These are phyloP conservation scores for Trichocomaceae sp. DNA, from an alignment of 2,329 filamentous ascomycete species.

Conservation along the genomic window DNA sequence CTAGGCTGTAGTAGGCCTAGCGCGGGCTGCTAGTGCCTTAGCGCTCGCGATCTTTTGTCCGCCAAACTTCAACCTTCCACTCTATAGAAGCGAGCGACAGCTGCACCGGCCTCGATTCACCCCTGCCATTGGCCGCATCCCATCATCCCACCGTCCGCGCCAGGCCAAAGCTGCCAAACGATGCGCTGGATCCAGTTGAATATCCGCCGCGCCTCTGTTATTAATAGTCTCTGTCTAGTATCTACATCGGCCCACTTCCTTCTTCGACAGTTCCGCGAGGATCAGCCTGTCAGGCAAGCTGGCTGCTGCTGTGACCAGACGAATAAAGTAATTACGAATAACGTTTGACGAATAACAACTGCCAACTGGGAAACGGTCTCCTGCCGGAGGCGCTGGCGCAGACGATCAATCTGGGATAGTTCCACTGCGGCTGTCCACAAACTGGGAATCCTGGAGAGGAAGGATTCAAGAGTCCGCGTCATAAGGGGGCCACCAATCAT, in stretches of 20 bases:
- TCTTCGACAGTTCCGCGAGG: not conserved
- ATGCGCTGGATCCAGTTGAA: no score
- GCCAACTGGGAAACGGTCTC: conserved; percentile 3
- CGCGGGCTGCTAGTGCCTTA: not conserved
- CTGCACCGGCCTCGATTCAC: conserved; percentile 6
- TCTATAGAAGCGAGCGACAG: conserved; percentile 7
- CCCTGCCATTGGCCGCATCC: conserved; percentile 4
- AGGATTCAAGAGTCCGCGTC: not conserved
- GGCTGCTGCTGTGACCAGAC: not conserved
- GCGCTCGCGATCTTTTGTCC: not conserved
- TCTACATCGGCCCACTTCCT: not conserved
- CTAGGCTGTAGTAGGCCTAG: not conserved
- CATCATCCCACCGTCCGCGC: no score
- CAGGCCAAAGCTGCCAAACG: not conserved
- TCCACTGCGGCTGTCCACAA: not conserved
- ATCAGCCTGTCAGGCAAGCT: not conserved
- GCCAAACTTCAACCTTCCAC: not conserved
- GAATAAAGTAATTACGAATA: not conserved
- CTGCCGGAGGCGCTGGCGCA: not conserved
- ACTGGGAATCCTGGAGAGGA: conserved; percentile 8
- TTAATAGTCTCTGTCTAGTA: not conserved
- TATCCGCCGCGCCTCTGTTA: not conserved
- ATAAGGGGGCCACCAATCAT: not conserved
- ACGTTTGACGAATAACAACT: conserved; percentile 5
- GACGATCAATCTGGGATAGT: not conserved